phyloP scores from a whole-genome alignment of 176 grass and related monocot genomes.

The Musa beccarii region DNA sequence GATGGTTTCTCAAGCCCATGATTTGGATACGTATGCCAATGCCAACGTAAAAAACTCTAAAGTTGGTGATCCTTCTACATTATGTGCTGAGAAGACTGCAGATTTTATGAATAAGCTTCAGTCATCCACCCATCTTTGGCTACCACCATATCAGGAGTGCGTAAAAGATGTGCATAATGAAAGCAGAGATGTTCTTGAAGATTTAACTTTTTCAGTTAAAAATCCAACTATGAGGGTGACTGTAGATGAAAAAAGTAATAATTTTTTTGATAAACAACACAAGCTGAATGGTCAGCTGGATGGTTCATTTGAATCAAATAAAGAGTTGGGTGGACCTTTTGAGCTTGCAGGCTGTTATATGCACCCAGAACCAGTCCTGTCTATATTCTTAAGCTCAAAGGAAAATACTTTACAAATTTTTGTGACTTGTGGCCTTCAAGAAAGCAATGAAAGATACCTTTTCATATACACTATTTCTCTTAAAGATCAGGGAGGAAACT shows the following conservation, averaged over 20 bases:
- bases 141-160: not conserved
- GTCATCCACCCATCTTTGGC: not conserved
- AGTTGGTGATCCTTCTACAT: not conserved
- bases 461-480: constrained; percentile 47
- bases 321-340: constrained; percentile 24
- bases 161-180: not conserved
- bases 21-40: not conserved
- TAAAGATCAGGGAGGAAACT: constrained; percentile 27
- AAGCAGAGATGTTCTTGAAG: not conserved
- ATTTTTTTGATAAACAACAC: constrained; percentile 6
- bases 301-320: constrained; percentile 19
- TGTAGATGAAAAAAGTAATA: not conserved
- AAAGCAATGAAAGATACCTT: constrained; percentile 46
- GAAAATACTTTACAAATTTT: constrained; percentile 43
- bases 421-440: constrained; percentile 56
- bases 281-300: constrained; percentile 12
- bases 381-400: constrained; percentile 49
- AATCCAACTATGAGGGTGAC: not conserved
- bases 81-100: not conserved
- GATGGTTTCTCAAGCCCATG: not conserved
- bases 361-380: constrained; percentile 62
- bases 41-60: not conserved
- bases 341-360: constrained; percentile 48
- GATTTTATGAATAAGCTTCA: constrained; percentile 1
- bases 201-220: not conserved